Percentiles rank a stretch among this genome's conserved stretches.
These are phyloP conservation scores for Funneliformis caledonium DNA, from an alignment of 371 early-diverging fungal species.

Conservation along the genomic window DNA sequence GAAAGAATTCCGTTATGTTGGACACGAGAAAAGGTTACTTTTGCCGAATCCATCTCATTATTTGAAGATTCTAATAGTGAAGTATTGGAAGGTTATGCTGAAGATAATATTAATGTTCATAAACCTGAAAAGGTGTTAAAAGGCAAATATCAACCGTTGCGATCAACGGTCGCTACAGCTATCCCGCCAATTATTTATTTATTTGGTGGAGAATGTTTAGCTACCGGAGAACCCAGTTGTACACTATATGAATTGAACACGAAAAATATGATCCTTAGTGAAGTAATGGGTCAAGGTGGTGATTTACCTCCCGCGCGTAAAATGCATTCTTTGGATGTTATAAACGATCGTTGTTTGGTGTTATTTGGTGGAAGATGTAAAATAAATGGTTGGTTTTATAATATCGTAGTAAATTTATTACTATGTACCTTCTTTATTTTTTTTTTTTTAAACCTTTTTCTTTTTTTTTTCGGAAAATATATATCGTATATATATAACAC, in stretches of 20 bases:
- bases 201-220: conserved; percentile 23
- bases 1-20: neutral
- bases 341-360: neutral
- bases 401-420: neutral
- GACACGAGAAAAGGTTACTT: neutral
- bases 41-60: neutral
- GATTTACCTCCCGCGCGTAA: conserved; percentile 7
- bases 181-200: conserved; percentile 17
- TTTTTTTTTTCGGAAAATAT: too few species aligned
- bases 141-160: conserved; percentile 19
- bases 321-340: conserved; percentile 25
- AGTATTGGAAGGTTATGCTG: neutral
- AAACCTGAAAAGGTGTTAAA: neutral
- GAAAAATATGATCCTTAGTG: neutral
- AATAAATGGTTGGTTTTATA: neutral
- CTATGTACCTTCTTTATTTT: neutral
- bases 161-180: neutral
- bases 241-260: conserved; percentile 7
- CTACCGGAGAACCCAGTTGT: neutral
- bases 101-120: neutral
- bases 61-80: neutral
- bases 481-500: too few species aligned
- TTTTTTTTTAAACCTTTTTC: neutral
- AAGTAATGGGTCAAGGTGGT: neutral
- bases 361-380: conserved; percentile 34